Evolutionary conservation across 768 basidiomycete species (phyloP).

Genomic region (Suillus bovinus): DNA sequence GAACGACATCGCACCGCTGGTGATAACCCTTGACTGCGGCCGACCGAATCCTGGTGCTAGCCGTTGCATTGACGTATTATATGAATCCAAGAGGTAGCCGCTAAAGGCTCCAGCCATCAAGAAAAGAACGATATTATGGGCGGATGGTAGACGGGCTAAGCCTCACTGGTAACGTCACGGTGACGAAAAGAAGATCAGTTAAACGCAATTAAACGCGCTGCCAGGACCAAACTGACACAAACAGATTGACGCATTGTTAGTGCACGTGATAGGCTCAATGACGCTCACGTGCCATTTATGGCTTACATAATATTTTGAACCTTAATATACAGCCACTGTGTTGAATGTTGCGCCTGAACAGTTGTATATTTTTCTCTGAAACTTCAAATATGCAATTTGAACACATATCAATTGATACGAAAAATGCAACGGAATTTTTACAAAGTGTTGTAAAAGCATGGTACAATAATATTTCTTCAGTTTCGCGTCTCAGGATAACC

Average conservation of each 20-base stretch:
- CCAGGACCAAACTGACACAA: slow-evolving; percentile 12
- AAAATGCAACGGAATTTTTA: too few species aligned
- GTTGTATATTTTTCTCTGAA: too few species aligned
- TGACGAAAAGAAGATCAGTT: neutral
- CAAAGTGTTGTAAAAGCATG: too few species aligned
- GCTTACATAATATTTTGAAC: too few species aligned
- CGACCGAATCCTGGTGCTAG: slow-evolving; percentile 16
- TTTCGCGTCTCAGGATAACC: too few species aligned
- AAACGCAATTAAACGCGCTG: neutral
- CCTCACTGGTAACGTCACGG: too few species aligned
- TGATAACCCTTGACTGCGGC: slow-evolving; percentile 35
- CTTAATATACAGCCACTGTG: too few species aligned
- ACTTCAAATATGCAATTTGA: too few species aligned
- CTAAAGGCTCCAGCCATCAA: slow-evolving; percentile 62
- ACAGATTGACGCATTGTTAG: slow-evolving; percentile 5
- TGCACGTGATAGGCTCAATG: neutral
- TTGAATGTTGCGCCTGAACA: too few species aligned
- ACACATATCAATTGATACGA: too few species aligned
- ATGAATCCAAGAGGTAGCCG: slow-evolving; percentile 56
- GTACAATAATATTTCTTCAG: too few species aligned
- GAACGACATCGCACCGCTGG: slow-evolving; percentile 62
- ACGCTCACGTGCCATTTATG: slow-evolving; percentile 3
- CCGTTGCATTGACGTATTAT: slow-evolving; percentile 21
- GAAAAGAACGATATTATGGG: neutral
- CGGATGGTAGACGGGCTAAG: neutral